These are phyloP conservation scores for Lactifluus pinguis DNA, from an alignment of 768 basidiomycete genomes.

Conservation along the genomic window DNA sequence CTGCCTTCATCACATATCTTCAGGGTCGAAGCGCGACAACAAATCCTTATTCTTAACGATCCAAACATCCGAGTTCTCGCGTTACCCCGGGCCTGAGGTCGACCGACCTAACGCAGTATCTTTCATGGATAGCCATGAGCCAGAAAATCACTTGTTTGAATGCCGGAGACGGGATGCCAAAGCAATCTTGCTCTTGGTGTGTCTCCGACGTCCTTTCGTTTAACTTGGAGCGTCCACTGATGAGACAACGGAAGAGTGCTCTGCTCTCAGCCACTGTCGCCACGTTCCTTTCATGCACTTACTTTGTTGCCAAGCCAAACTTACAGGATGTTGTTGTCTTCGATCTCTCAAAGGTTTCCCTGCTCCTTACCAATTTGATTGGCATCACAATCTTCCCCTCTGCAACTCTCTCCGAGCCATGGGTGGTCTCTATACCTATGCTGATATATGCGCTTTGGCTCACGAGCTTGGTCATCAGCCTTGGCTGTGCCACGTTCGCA, in stretches of 20 bases:
- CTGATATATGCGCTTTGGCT: not conserved
- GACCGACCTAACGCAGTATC: not conserved
- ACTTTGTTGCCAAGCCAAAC: not conserved
- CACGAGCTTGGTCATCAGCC: not conserved
- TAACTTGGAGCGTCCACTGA: not conserved
- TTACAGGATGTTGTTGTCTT: not conserved
- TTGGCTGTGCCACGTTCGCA: not conserved
- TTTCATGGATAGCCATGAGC: not conserved
- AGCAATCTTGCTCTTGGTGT: not conserved
- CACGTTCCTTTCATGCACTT: not conserved
- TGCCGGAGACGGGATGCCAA: not conserved
- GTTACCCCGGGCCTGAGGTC: not conserved
- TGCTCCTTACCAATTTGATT: not conserved
- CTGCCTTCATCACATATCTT: not conserved
- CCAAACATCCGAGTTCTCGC: not conserved
- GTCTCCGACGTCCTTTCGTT: not conserved
- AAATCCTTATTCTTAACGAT: not conserved
- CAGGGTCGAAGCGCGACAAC: not conserved
- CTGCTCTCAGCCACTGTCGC: not conserved
- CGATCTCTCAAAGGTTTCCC: not conserved
- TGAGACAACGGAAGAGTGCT: not conserved
- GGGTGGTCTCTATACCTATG: not conserved
- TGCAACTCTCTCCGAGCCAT: not conserved
- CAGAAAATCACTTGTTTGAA: not conserved
- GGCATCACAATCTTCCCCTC: not conserved